phyloP scores from a whole-genome alignment of 2,329 filamentous ascomycete genomes.

The Leptographium flavum region DNA sequence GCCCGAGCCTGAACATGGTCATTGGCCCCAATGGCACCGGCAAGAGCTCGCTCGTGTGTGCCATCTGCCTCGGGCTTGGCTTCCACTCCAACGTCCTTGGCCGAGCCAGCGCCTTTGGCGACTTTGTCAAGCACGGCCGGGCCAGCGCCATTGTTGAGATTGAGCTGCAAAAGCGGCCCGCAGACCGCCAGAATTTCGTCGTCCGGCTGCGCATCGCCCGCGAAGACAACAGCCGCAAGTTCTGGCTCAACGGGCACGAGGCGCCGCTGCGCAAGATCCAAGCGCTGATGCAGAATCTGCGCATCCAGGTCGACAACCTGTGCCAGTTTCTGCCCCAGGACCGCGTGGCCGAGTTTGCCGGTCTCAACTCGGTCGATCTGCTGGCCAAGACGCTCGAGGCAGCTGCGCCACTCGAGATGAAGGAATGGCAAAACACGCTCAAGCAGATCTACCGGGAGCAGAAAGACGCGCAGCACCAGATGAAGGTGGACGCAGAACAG shows the following conservation, averaged over 20 bases:
- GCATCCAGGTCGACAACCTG: conserved; percentile 93
- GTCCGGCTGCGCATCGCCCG: conserved; percentile 64
- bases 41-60: conserved; percentile 94
- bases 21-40: conserved; percentile 98
- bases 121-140: conserved; percentile 87
- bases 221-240: conserved; percentile 72
- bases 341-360: conserved; percentile 86
- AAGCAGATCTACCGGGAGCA: conserved; percentile 57
- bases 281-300: conserved; percentile 52
- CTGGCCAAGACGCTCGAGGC: conserved; percentile 78
- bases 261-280: conserved; percentile 50
- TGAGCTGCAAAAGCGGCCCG: conserved; percentile 57
- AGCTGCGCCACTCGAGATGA: conserved; percentile 69
- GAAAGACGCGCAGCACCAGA: conserved; percentile 45
- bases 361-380: conserved; percentile 65
- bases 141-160: conserved; percentile 74
- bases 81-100: conserved; percentile 73
- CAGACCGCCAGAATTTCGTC: conserved; percentile 51
- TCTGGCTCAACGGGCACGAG: conserved; percentile 57
- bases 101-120: conserved; percentile 67
- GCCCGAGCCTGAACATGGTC: conserved; percentile 92
- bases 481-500: conserved; percentile 44
- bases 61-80: conserved; percentile 84
- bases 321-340: conserved; percentile 97
- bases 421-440: conserved; percentile 61